Base-by-base conservation (phyloP, 1,139 yeast species). In the Pichia terricola region DNA sequence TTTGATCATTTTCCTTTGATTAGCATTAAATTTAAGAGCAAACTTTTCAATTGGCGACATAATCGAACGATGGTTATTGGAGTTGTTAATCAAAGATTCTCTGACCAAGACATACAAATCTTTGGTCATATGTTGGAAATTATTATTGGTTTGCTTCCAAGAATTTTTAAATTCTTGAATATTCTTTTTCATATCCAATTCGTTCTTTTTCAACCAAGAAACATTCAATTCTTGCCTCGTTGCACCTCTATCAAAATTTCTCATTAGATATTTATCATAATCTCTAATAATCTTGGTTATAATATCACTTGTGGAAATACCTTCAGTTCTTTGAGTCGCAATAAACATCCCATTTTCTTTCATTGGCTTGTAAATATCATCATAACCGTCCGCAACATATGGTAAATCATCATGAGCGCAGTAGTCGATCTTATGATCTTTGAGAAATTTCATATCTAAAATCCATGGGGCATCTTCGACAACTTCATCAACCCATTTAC, bases 341-440 rank as follows among this genome's bases (percentile, higher is more conserved):
- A 94, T 70, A 58, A 91, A 91, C 81, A 77, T 85, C 2, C 98
- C 98, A 60, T 70, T 71, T 60, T 83, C 85, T 61, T 94, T 91
- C 57, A 91, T 83, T 10, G 96, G 96, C 61, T 77, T 80, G 66
- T 91, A 91, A 45, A 91, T 88, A 62, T 91, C 98, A 61, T 86
- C 96, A 40, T 80, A 73, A 49, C 82, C 95, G 16, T 77, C 78
- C 30, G 94, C 81, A 1, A 87, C 96, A 62, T 91, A 91, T 0
- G 98, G 98, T 52, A 88, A 69, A 63, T 91, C 98, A 65, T 91
- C 98, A 64, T 91, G 98, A 4, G 98, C 98, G 47, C 91, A 96
- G 59, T 87, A 91, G 63, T 91, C 98, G 53, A 91, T 87, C 45
- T 79, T 69, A 65, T 91, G 96, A 56, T 82, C 66, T 44, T 69